Base-by-base conservation (phyloP, 176 grass and related monocot species). In the Metroxylon sagu region DNA sequence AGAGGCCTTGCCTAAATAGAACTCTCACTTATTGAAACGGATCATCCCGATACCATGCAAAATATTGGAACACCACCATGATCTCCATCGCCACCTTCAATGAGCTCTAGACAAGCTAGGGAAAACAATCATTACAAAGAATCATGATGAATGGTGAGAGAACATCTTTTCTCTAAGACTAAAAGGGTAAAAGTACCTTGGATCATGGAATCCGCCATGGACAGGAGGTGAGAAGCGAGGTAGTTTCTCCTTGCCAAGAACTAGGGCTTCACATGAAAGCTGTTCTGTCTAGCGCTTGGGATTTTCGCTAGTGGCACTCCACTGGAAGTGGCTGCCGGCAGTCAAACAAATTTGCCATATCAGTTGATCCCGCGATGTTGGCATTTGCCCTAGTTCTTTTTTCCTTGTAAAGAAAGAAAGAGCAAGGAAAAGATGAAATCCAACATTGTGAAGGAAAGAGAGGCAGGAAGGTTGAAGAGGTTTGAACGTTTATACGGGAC, bases 1-100 rank as follows among this genome's bases (percentile, higher is more conserved):
- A 81, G 54, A 62, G 74, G 8, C 52, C 25, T 89, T 39, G 82
- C 74, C 73, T 76, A 56, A 43, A 86, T 71, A 39, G 77, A 89
- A 60, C 65, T 56, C 64, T 52, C 65, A 49, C 71, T 84, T n/a
- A 76, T n/a, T 17, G 60, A 50, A 49, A 81, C 77, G 5, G 70
- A 54, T 78, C 23, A 78, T 58, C 64, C 64, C 2, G n/a, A 57
- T 64, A 74, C 82, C 2, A 72, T 84, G 66, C 57, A 48, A 52
- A 95, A 89, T 27, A 83, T 76, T 53, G 82, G 71, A 18, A 67
- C 49, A 19, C 52, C 21, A 27, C 28, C 56, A 61, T 57, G 61
- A 35, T 54, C 56, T 25, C 60, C 56, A 52, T 16, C 16, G n/a
- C 29, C 56, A 6, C 60, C 54, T 30, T 80, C 57, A 23, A 59